These are phyloP conservation scores for Pestalotiopsis sp. DNA, from an alignment of 2,329 filamentous ascomycete genomes.

Conservation along the genomic window DNA sequence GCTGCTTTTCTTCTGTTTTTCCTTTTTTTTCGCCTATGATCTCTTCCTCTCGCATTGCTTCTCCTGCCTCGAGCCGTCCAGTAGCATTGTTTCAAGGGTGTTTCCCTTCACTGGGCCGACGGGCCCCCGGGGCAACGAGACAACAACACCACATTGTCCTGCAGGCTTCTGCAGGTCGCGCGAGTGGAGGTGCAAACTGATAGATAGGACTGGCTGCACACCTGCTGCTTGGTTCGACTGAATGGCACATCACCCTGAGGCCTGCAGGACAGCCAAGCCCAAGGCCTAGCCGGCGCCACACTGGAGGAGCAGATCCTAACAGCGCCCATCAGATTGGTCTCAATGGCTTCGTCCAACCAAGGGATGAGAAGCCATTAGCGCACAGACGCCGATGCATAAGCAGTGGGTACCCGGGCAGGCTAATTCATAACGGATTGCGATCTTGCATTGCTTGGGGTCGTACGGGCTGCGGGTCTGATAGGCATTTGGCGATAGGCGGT, in stretches of 20 bases:
- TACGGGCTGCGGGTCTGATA: slow-evolving; percentile 10
- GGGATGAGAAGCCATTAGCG: slow-evolving; percentile 15
- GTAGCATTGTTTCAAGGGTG: slow-evolving; percentile 4
- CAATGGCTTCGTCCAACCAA: slow-evolving; percentile 21
- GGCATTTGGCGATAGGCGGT: not conserved
- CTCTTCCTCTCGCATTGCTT: not conserved
- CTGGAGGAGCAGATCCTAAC: slow-evolving; percentile 20
- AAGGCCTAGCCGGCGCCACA: slow-evolving; percentile 22
- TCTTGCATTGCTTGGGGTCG: slow-evolving; percentile 10
- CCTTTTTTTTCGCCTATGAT: not conserved
- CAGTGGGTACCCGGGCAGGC: slow-evolving; percentile 26
- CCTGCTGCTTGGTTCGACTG: not conserved
- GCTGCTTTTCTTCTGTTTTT: not conserved
- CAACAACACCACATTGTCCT: slow-evolving; percentile 4
- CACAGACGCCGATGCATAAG: slow-evolving; percentile 21
- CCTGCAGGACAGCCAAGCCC: slow-evolving; percentile 13
- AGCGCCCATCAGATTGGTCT: slow-evolving; percentile 17
- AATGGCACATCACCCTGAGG: slow-evolving; percentile 11
- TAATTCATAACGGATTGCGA: slow-evolving; percentile 17
- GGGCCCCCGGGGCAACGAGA: not conserved
- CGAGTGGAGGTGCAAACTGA: slow-evolving; percentile 14
- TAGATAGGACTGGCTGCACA: not conserved
- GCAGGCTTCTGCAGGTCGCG: slow-evolving; percentile 3
- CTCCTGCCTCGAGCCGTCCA: not conserved
- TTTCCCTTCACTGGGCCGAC: slow-evolving; percentile 8